Conservation (phyloP, 2,329 filamentous ascomycete genomes). For the Biscogniauxia mediterranea region DNA sequence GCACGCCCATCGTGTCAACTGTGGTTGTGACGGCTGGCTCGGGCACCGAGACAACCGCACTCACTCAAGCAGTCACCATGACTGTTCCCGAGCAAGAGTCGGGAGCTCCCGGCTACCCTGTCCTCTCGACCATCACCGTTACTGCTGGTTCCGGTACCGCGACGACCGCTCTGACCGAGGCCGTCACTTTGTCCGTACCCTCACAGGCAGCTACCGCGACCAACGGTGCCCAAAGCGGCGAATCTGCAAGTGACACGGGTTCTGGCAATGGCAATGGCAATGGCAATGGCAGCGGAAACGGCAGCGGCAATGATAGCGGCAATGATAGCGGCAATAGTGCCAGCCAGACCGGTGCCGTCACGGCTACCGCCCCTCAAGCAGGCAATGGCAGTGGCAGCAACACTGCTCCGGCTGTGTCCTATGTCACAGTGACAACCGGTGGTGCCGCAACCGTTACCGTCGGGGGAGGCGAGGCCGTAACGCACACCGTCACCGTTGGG, state of each 20-base stretch:
- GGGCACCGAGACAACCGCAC: slow-evolving; percentile 1
- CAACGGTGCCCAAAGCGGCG: not conserved
- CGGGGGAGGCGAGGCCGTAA: slow-evolving; percentile 7
- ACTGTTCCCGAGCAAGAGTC: slow-evolving; percentile 2
- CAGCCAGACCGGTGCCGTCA: not conserved
- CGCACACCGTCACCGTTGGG: not conserved
- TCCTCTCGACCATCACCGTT: not conserved
- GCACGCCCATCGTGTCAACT: slow-evolving; percentile 2
- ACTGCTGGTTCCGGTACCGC: not conserved
- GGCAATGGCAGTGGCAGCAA: slow-evolving; percentile 2
- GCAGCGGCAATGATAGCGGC: too few species aligned
- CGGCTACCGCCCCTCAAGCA: not conserved
- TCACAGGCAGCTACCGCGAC: not conserved
- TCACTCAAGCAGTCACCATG: slow-evolving; percentile 6
- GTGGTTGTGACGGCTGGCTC: slow-evolving; percentile 11
- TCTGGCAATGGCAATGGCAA: not conserved
- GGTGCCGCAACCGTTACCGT: slow-evolving; percentile 15
- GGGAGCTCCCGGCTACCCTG: not conserved
- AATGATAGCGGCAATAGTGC: too few species aligned
- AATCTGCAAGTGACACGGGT: not conserved
- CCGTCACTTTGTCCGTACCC: not conserved
- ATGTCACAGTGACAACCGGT: not conserved
- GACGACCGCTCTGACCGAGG: not conserved
- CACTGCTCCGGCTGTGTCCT: not conserved
- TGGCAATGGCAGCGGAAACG: too few species aligned